A percentile compares a stretch with the other conserved stretches of the same genome.
These are phyloP conservation scores for Craterostigma plantagineum DNA, from an alignment of 257 asterid genomes.

Conservation along the genomic window DNA sequence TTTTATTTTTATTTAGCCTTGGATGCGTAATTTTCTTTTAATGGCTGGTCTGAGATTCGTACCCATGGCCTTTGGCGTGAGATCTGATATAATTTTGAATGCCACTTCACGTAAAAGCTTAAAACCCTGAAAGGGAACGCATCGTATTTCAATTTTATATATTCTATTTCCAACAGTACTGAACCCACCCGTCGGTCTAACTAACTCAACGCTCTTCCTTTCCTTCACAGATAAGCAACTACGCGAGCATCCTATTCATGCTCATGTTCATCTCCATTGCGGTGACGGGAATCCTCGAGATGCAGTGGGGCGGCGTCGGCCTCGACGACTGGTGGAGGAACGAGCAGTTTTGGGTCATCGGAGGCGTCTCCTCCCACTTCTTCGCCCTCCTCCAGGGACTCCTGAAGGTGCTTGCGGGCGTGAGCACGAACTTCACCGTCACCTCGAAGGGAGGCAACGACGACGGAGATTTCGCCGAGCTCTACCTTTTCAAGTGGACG, in stretches of 20 bases:
- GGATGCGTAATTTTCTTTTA: no score
- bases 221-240: conserved; percentile 69
- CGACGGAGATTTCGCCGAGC: conserved; percentile 57
- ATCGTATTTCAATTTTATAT: no score
- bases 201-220: no score
- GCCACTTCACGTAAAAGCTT: no score
- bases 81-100: no score
- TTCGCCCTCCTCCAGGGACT: conserved; percentile 80
- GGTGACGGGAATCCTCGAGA: conserved; percentile 73
- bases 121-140: no score
- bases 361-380: conserved; percentile 82
- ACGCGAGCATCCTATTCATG: conserved; percentile 85
- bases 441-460: conserved; percentile 56
- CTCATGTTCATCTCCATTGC: conserved; percentile 76
- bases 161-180: no score
- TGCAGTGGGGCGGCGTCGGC: conserved; percentile 90
- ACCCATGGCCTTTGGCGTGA: no score
- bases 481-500: conserved; percentile 86
- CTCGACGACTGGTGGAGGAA: conserved; percentile 98
- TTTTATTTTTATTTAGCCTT: no score
- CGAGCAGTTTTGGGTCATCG: conserved; percentile 96
- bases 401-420: conserved; percentile 67
- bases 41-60: no score
- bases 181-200: no score
- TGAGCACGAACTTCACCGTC: conserved; percentile 83